These are phyloP conservation scores for Aureobasidium sp. DNA, from an alignment of 2,329 filamentous ascomycete species.

Conservation along the genomic window DNA sequence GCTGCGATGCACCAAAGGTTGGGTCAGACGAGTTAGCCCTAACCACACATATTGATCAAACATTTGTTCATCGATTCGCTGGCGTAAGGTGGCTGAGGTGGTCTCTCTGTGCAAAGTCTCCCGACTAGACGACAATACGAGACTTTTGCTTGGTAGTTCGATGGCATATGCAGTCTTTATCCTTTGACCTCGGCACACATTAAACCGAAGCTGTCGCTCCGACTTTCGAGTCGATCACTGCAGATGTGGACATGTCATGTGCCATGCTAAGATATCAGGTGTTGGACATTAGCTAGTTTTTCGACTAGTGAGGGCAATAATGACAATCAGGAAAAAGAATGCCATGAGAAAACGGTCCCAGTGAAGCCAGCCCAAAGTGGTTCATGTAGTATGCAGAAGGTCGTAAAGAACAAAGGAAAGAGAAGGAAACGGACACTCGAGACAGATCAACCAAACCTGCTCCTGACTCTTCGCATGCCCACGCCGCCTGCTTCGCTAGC, in stretches of 20 bases:
- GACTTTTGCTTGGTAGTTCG: not conserved
- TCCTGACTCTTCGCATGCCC: slow-evolving; percentile 18
- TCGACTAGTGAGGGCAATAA: not conserved
- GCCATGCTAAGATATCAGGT: not conserved
- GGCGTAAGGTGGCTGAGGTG: not conserved
- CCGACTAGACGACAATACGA: not conserved
- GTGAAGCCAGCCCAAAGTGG: not conserved
- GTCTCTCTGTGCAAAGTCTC: not conserved
- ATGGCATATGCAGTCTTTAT: not conserved
- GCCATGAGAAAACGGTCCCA: not conserved
- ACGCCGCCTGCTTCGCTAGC: slow-evolving; percentile 16
- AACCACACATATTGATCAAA: not conserved
- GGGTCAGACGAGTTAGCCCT: not conserved
- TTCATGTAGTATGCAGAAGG: not conserved
- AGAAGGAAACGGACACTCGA: not conserved
- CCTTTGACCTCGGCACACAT: not conserved
- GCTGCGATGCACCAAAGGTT: not conserved
- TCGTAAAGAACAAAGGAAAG: not conserved
- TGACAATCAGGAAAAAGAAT: not conserved
- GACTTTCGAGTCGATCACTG: not conserved
- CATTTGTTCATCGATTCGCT: not conserved
- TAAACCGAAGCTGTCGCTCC: not conserved
- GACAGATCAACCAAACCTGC: slow-evolving; percentile 1
- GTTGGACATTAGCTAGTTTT: not conserved
- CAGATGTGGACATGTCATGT: not conserved